Evolutionary conservation across 768 basidiomycete species (phyloP).

Genomic region (Chalciporus piperatus): DNA sequence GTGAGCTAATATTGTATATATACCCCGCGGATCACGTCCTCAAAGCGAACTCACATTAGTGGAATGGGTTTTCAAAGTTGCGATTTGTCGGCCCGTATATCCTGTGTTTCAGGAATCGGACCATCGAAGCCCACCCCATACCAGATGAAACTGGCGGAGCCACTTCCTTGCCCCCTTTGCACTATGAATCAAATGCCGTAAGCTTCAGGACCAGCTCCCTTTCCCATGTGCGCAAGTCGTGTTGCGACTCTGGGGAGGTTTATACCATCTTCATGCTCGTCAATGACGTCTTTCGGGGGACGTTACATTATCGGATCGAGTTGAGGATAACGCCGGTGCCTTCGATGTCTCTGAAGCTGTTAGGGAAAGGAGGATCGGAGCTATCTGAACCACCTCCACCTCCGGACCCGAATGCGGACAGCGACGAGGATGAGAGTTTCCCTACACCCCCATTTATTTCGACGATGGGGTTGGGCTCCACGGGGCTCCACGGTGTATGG

Average conservation of each 20-base stretch:
- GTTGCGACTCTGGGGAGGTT: constrained; percentile 35
- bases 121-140: constrained; percentile 40
- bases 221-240: constrained; percentile 37
- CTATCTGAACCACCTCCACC: neutral
- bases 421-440: neutral
- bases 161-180: constrained; percentile 15
- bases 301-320: constrained; percentile 47
- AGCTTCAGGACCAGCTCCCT: constrained; percentile 41
- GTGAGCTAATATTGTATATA: constrained; percentile 18
- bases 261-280: constrained; percentile 41
- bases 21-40: neutral
- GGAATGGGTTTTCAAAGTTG: constrained; percentile 40
- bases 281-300: constrained; percentile 42
- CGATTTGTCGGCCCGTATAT: constrained; percentile 45
- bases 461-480: constrained; percentile 16
- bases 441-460: constrained; percentile 10
- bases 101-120: constrained; percentile 47
- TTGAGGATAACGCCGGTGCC: constrained; percentile 27
- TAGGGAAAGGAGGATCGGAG: constrained; percentile 20
- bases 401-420: neutral
- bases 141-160: neutral
- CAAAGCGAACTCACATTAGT: constrained; percentile 20
- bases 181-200: constrained; percentile 23
- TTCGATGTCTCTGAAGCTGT: constrained; percentile 39
- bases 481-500: constrained; percentile 26